Base-by-base conservation (phyloP, 352 stramenopile species). In the Globisporangium cylindrosporum region DNA sequence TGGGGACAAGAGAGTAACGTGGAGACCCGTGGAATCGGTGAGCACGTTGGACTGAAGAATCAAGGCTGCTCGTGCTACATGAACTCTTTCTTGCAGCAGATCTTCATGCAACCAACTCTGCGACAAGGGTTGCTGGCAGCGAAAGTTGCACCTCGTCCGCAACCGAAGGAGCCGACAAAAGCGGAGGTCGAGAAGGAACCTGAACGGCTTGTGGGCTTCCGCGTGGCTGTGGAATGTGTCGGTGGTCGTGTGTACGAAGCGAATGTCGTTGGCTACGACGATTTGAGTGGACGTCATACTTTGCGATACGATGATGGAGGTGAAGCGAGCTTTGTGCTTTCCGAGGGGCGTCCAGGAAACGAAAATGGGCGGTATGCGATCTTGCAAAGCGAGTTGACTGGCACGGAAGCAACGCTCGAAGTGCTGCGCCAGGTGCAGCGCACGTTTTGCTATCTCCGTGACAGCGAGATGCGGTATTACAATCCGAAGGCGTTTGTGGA, bases 11-110 rank as follows among this genome's bases (percentile, higher is more conserved):
- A 96, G 62, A 91, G 78, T 48, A 90, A 91, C 63, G 79, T 94
- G 25, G 86, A 94, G 70, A 91, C 87, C 8, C 80, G 89, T 32
- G 86, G 84, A 12, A 94, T 81, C 46, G 89, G 84, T 9, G 89
- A 96, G 56, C 81, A 95, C 55, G 93, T 97, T 15, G 98, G 97
- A 2, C 78, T 99, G 0, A 98, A 98, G 76, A 99, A 99, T 73
- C 97, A 99, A 72, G 98, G 98, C 57, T 99, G 96, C 74, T 99
- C 98, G 9, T 99, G 98, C 84, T 99, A 99, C 85, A 99, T 99
- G 94, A 99, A 99, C 73, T 99, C 96, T 1, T 93, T 99, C 20
- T 79, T 99, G 20, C 98, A 99, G 75, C 97, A 99, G 69, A 74
- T 99, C 12, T 99, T 97, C 66, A 96, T 97, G 84, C 84, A 95